Conservation (phyloP, 192 early-diverging fungal species). For the Oehlia diaphana region DNA sequence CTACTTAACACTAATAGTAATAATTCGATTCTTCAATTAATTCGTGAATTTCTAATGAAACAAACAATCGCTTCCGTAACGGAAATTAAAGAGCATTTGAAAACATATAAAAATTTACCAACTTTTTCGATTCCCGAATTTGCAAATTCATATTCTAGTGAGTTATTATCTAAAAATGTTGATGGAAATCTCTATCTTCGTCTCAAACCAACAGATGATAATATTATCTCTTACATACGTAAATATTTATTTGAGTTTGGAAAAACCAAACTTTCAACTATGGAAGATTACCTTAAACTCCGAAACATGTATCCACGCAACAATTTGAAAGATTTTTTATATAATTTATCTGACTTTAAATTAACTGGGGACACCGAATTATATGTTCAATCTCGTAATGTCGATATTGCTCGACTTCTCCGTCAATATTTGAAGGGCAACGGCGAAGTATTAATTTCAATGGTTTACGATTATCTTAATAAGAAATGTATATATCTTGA, state of each 20-base stretch:
- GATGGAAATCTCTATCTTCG: not conserved
- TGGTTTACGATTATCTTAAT: not conserved
- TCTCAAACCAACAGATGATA: conserved; percentile 9
- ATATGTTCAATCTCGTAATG: not conserved
- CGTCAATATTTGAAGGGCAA: not conserved
- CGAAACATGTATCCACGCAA: not conserved
- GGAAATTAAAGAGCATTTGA: not conserved
- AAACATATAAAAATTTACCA: not conserved
- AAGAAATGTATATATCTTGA: not conserved
- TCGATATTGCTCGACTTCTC: not conserved
- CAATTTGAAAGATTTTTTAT: not conserved
- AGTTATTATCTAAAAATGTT: not conserved
- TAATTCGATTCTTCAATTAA: not conserved
- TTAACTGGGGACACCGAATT: not conserved
- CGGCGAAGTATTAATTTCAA: not conserved
- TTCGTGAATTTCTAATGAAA: not conserved
- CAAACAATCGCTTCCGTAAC: not conserved
- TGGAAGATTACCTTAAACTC: not conserved
- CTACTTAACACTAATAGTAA: not conserved
- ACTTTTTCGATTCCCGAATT: not conserved
- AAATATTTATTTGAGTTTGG: not conserved
- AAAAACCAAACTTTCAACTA: not conserved
- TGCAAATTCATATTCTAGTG: not conserved
- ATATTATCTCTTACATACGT: not conserved
- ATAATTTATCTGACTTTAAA: not conserved